Base-by-base conservation (phyloP, 2,329 filamentous ascomycete species). In the Septoria petroselini region DNA sequence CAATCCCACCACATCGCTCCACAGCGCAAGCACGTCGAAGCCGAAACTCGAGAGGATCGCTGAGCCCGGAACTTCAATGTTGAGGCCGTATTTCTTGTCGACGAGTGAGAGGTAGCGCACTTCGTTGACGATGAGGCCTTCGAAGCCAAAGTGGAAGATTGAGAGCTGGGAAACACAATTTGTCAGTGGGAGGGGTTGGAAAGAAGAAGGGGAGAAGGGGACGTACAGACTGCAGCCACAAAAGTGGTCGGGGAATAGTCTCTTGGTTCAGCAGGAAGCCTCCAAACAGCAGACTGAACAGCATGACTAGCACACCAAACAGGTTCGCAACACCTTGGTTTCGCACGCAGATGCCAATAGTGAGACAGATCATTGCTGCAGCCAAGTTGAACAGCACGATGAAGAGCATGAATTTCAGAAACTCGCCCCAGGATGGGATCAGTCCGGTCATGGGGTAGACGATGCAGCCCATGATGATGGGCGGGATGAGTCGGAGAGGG, bases 361-460 rank as follows among this genome's bases (percentile, higher is more conserved):
- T 96, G 6, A 98, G 77, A 67, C 90, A 97, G 54, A 98, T 93
- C 27, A 86, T 86, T 0, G 93, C 88, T 0, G 93, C 91, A 0
- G 93, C 91, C 21, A 98, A 77, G 68, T 98, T 98, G 77, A 98
- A 98, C 15, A 98, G 78, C 0, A 97, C 88, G 37, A 98, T 76
- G 46, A 97, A 88, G 3, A 96, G 75, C 58, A 97, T 81, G 65
- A 98, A 98, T 59, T 86, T 89, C 67, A 91, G 80, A 70, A 98
- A 98, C 65, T 95, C 86, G 1, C 80, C 74, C 67, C 82, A 84
- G 49, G 90, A 85, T 0, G 93, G 81, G 17, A 94, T 84, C 11
- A 98, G 76, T 2, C 93, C 93, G 0, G 91, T 95, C 93, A 98
- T 98, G 0, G 93, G 93, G 67, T 98, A 98, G 17, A 98, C 83